These are phyloP conservation scores for Gillenia trifoliata DNA, from an alignment of 306 rosid species.

Conservation along the genomic window DNA sequence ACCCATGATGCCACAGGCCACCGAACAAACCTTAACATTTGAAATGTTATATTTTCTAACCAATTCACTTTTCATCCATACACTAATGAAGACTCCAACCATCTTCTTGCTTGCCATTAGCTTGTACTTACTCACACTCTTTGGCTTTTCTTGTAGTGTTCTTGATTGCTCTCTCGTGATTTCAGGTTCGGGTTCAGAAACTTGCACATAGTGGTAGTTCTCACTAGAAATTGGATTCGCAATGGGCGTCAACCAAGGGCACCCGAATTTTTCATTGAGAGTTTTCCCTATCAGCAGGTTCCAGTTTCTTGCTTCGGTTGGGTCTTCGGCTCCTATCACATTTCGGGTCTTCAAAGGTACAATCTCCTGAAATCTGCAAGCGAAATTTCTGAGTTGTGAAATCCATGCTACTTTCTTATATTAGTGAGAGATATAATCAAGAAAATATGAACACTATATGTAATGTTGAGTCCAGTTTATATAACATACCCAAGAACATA, in stretches of 20 bases:
- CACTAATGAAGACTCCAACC: constrained; percentile 90
- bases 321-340: constrained; percentile 85
- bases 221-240: constrained; percentile 32
- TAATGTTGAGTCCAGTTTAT: background rate
- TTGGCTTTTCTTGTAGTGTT: constrained; percentile 4
- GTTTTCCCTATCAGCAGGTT: constrained; percentile 64
- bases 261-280: constrained; percentile 48
- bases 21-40: constrained; percentile 71
- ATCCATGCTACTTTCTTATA: background rate
- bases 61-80: constrained; percentile 69
- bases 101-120: constrained; percentile 81
- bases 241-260: constrained; percentile 54
- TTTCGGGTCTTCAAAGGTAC: constrained; percentile 74
- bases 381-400: background rate
- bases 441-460: background rate
- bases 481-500: constrained; percentile 86
- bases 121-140: constrained; percentile 38
- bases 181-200: constrained; percentile 16
- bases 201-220: constrained; percentile 12
- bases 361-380: constrained; percentile 79
- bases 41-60: constrained; percentile 50
- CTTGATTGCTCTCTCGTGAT: constrained; percentile 17
- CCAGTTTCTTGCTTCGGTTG: constrained; percentile 72
- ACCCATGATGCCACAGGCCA: constrained; percentile 99
- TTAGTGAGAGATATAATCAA: background rate